phyloP scores from a whole-genome alignment of 1,284 basidiomycete genomes.

The Cryptococcus hybrid region DNA sequence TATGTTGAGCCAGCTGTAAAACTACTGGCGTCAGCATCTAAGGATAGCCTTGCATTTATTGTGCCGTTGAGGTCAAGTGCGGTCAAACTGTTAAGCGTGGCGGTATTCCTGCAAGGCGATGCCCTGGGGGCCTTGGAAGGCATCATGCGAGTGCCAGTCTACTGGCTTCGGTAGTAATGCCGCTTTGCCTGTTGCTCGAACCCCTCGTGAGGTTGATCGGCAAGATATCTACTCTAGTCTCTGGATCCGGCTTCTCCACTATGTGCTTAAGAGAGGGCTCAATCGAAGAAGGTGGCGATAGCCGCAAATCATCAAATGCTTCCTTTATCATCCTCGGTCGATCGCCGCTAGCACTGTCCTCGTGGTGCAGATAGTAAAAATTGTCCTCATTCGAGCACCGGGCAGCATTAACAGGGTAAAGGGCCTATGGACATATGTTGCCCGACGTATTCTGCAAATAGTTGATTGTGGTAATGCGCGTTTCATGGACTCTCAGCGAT shows the following conservation, averaged over 20 bases:
- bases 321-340: not conserved
- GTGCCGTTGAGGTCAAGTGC: constrained; percentile 56
- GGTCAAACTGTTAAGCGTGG: constrained; percentile 57
- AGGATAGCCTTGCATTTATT: constrained; percentile 57
- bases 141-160: constrained; percentile 59
- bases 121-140: constrained; percentile 61
- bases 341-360: constrained; percentile 46
- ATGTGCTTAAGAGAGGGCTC: constrained; percentile 54
- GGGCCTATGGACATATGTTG: constrained; percentile 39
- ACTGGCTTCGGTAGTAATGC: constrained; percentile 59
- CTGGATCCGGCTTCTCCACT: constrained; percentile 66
- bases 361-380: constrained; percentile 67
- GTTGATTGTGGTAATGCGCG: constrained; percentile 24
- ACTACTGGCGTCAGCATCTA: constrained; percentile 58
- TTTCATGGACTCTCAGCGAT: constrained; percentile 11
- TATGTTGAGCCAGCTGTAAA: constrained; percentile 60
- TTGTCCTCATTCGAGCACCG: constrained; percentile 61
- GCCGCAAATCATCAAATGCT: not conserved
- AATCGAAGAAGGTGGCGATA: constrained; percentile 24
- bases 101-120: constrained; percentile 60
- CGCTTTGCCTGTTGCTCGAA: constrained; percentile 60
- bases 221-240: constrained; percentile 54
- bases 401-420: constrained; percentile 27
- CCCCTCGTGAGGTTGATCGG: constrained; percentile 56
- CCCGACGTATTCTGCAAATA: constrained; percentile 14